phyloP scores from a whole-genome alignment of 2,329 filamentous ascomycete genomes.

The Metarhizium anisopliae region DNA sequence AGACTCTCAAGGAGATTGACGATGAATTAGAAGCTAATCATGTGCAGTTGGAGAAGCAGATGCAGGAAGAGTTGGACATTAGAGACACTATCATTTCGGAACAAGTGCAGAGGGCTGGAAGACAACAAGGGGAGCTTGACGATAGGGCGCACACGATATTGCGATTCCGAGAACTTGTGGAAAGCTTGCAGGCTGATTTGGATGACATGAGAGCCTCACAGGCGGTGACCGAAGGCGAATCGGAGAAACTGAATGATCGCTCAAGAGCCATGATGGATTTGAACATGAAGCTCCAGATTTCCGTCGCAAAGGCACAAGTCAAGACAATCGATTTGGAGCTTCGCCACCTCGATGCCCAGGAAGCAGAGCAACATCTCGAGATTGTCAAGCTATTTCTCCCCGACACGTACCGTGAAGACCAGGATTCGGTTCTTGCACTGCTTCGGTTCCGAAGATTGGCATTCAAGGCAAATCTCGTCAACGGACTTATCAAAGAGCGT shows the following conservation, averaged over 20 bases:
- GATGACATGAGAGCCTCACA: constrained; percentile 90
- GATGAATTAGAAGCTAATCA: constrained; percentile 94
- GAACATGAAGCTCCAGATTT: constrained; percentile 86
- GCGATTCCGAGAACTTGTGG: constrained; percentile 82
- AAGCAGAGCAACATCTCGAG: constrained; percentile 77
- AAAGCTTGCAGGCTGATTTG: constrained; percentile 74
- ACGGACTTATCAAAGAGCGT: constrained; percentile 70
- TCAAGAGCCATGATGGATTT: constrained; percentile 95
- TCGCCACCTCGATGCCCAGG: constrained; percentile 75
- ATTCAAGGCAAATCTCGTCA: constrained; percentile 78
- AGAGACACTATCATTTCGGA: constrained; percentile 80
- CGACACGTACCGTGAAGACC: constrained; percentile 70
- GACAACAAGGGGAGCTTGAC: constrained; percentile 72
- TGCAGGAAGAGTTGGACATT: constrained; percentile 88
- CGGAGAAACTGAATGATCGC: constrained; percentile 78
- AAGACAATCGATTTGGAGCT: constrained; percentile 93
- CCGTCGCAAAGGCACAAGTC: constrained; percentile 81
- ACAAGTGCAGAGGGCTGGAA: constrained; percentile 59
- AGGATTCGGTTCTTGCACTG: constrained; percentile 79
- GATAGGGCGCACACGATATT: constrained; percentile 87
- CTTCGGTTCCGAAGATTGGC: constrained; percentile 79
- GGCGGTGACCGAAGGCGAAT: constrained; percentile 85
- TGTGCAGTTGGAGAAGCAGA: constrained; percentile 83
- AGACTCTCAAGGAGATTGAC: constrained; percentile 83
- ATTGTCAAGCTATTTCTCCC: constrained; percentile 87